These are phyloP conservation scores for Plectranthus barbatus DNA, from an alignment of 257 asterid genomes.

Conservation along the genomic window DNA sequence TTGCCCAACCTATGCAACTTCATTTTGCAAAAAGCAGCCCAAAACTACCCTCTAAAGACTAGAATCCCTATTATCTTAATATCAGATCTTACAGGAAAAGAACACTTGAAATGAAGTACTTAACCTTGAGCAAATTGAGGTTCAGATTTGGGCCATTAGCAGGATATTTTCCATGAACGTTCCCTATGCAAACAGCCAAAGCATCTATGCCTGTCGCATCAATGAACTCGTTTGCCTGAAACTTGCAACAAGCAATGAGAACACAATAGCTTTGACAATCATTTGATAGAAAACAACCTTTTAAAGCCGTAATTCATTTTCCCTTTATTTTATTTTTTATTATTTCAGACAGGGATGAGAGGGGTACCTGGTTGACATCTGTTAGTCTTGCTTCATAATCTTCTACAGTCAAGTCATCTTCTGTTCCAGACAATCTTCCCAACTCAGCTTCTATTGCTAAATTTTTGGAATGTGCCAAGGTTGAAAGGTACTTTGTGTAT, in stretches of 20 bases:
- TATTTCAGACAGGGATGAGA: neutral
- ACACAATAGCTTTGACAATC: slow-evolving; percentile 1
- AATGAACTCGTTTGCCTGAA: slow-evolving; percentile 90
- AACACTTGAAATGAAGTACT: slow-evolving; percentile 10
- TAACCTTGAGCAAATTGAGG: slow-evolving; percentile 93
- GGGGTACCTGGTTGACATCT: slow-evolving; percentile 66
- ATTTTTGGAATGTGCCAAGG: slow-evolving; percentile 50
- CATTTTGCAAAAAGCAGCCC: neutral
- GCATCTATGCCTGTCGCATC: slow-evolving; percentile 82
- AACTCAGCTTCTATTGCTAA: slow-evolving; percentile 90
- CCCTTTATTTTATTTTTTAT: neutral
- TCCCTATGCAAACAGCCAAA: slow-evolving; percentile 95
- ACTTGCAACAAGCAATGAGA: slow-evolving; percentile 11
- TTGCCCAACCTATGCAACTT: too few species aligned
- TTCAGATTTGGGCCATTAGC: slow-evolving; percentile 78
- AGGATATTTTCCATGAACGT: slow-evolving; percentile 94
- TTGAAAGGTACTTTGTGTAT: slow-evolving; percentile 62
- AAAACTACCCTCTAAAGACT: neutral
- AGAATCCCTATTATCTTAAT: neutral
- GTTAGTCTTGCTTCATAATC: slow-evolving; percentile 88
- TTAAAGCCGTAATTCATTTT: neutral
- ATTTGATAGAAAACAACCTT: neutral
- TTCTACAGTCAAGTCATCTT: slow-evolving; percentile 85
- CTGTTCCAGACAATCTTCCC: slow-evolving; percentile 98
- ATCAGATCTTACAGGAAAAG: too few species aligned